Base-by-base conservation (phyloP, 208 protist genomes). In the Leishmania guyanensis region DNA sequence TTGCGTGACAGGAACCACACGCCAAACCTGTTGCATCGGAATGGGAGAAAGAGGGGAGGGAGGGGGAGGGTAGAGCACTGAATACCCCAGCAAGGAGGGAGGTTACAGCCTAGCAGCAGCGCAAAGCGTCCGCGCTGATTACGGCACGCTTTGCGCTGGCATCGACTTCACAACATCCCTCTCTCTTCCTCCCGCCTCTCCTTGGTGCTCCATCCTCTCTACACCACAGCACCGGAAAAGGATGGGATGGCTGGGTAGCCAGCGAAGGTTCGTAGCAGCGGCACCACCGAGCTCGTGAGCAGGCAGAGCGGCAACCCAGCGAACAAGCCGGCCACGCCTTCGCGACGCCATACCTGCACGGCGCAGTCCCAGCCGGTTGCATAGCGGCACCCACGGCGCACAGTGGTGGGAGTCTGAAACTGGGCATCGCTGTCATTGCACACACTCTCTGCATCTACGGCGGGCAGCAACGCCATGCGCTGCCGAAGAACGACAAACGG, bases 401-500 rank as follows among this genome's bases (percentile, higher is more conserved):
- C 78, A n/a, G 58, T 20, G 36, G 46, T 14, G n/a, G 22, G 20
- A 6, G 36, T 60, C 26, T 68, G 54, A 26, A 29, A 53, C 51
- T 29, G 16, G 39, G 29, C 62, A 39, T 33, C 46, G 12, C 10
- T 50, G 50, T 22, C 77, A n/a, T 29, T 29, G 26, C 16, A 8
- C 29, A 26, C 77, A 20, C 6, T n/a, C 66, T 62, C 77, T 54
- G 65, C 50, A 26, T 65, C 79, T n/a, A 17, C 50, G 0, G 22
- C 60, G 39, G 83, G 69, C 74, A 90, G 64, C 66, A 92, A 77
- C 33, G 83, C 74, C 87, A 87, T 88, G 39, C 86, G 89, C 56
- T 68, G 74, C 17, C 79, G 84, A 70, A 92, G 75, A 17, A 90
- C 84, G 8, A 85, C 79, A 74, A 90, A 88, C 3, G 89, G 89